Evolutionary conservation across 306 rosid genomes (phyloP).

Genomic region (Vigna nakashimae): DNA sequence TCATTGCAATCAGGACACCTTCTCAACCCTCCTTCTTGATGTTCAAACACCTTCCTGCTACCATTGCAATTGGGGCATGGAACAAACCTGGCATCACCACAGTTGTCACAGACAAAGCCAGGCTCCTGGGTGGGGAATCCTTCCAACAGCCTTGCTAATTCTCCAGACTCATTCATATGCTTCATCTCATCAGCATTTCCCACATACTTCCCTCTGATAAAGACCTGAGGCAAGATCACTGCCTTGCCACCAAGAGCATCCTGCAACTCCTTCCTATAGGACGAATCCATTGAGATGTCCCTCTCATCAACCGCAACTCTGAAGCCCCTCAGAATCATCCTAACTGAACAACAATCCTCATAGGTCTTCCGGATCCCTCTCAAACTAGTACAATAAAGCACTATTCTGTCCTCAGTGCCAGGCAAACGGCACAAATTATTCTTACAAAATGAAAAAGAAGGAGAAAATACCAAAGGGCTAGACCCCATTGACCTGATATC

Average conservation of each 20-base stretch:
- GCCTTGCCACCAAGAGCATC: conserved; percentile 52
- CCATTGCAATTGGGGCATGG: conserved; percentile 79
- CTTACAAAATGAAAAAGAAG: conserved; percentile 3
- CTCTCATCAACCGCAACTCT: conserved; percentile 78
- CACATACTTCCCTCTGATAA: conserved; percentile 63
- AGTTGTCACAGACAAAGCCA: conserved; percentile 62
- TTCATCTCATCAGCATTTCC: conserved; percentile 82
- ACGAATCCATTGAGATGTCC: conserved; percentile 87
- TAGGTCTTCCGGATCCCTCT: conserved; percentile 79
- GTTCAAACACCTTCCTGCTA: conserved; percentile 71
- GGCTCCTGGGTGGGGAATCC: conserved; percentile 64
- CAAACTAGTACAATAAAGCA: conserved; percentile 75
- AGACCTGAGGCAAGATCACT: conserved; percentile 69
- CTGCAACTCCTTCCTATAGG: conserved; percentile 66
- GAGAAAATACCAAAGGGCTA: conserved; percentile 55
- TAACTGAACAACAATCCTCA: conserved; percentile 79
- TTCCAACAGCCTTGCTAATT: conserved; percentile 57
- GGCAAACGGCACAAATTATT: conserved; percentile 43
- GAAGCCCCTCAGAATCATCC: conserved; percentile 64
- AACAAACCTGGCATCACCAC: conserved; percentile 81
- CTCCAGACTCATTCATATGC: conserved; percentile 71
- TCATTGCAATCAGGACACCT: conserved; percentile 80
- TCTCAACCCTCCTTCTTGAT: conserved; percentile 57
- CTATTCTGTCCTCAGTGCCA: conserved; percentile 65
- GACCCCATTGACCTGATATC: conserved; percentile 56